Conservation (phyloP, 257 asterid genomes). For the Solanum verrucosum region DNA sequence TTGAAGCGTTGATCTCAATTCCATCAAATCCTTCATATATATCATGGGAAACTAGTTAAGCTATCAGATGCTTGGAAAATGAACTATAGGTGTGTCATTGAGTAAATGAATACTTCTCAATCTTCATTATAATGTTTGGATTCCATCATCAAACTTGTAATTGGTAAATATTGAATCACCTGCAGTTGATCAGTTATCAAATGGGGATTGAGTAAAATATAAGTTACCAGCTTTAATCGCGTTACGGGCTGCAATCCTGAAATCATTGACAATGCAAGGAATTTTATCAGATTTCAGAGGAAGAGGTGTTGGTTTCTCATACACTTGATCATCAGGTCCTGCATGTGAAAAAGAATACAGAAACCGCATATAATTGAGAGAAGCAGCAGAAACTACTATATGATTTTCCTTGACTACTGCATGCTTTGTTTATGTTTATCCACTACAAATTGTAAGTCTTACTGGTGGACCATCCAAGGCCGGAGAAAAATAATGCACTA, state of each 20-base stretch:
- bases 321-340: not conserved
- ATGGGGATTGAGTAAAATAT: not conserved
- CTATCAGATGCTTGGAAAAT: not conserved
- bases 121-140: not conserved
- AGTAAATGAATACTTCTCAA: not conserved
- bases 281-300: not conserved
- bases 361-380: not conserved
- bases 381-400: not conserved
- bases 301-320: not conserved
- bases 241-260: not conserved
- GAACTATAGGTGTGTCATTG: not conserved
- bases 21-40: constrained; percentile 69
- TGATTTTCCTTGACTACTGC: not conserved
- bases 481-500: not conserved
- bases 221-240: not conserved
- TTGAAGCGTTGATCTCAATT: constrained; percentile 83
- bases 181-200: not conserved
- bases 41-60: not conserved
- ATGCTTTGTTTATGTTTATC: not conserved
- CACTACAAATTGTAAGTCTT: not conserved
- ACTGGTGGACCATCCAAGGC: not conserved
- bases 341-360: not conserved
- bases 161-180: not conserved
- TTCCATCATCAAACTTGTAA: not conserved
- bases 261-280: not conserved